Conservation (phyloP, 148 eudicot species). For the Rhododendron kiyosumense region DNA sequence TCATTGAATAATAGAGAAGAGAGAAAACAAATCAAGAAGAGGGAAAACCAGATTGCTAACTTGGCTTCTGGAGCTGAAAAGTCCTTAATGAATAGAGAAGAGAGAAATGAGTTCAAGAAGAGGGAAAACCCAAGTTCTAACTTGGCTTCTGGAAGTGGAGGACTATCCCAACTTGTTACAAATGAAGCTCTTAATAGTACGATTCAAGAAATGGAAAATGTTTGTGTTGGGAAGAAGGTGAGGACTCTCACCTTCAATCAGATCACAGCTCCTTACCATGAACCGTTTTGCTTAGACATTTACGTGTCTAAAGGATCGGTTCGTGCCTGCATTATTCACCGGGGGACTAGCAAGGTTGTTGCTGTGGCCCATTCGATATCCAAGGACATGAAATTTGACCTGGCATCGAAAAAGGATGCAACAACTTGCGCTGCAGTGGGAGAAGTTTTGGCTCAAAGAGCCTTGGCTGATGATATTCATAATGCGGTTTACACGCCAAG, state of each 20-base stretch:
- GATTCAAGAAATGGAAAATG: slow-evolving; percentile 13
- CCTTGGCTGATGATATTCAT: slow-evolving; percentile 1
- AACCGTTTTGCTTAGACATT: slow-evolving; percentile 89
- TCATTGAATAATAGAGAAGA: slow-evolving; percentile 3
- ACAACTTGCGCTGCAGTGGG: slow-evolving; percentile 72
- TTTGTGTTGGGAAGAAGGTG: slow-evolving; percentile 34
- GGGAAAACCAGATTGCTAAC: background rate
- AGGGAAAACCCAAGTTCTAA: background rate
- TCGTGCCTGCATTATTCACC: slow-evolving; percentile 83
- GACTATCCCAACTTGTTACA: slow-evolving; percentile 19
- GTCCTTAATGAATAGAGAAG: background rate
- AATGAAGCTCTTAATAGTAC: slow-evolving; percentile 14
- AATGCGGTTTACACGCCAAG: background rate
- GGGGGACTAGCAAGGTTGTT: slow-evolving; percentile 90
- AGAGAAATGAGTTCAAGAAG: background rate
- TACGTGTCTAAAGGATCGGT: slow-evolving; percentile 74
- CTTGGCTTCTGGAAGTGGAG: slow-evolving; percentile 11
- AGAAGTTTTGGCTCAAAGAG: slow-evolving; percentile 51
- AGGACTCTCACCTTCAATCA: slow-evolving; percentile 81
- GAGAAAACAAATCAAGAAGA: slow-evolving; percentile 18
- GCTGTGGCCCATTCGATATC: slow-evolving; percentile 93
- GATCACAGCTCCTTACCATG: slow-evolving; percentile 82
- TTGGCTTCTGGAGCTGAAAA: slow-evolving; percentile 8
- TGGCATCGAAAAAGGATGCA: slow-evolving; percentile 59
- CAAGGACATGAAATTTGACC: slow-evolving; percentile 78